Conservation (phyloP, 139 green algal genomes). For the Pleodorina starrii region DNA sequence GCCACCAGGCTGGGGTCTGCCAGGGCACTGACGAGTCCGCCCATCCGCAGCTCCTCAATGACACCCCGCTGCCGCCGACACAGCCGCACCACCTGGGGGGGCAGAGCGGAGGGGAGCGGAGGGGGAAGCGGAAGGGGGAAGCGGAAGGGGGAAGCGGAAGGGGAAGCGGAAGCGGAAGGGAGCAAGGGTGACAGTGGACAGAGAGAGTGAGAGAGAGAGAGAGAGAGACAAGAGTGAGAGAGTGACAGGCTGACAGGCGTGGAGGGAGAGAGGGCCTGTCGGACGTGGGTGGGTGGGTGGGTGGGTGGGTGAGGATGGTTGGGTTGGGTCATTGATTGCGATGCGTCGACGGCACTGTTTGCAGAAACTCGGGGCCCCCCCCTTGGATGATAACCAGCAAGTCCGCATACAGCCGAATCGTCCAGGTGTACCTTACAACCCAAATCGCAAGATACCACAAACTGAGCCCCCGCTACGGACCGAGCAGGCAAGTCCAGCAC, state of each 20-base stretch:
- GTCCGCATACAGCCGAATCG: too few relatives aligned
- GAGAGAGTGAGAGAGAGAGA: neutral
- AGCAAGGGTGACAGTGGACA: neutral
- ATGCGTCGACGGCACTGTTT: too few relatives aligned
- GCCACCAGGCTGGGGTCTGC: neutral
- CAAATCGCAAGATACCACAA: too few relatives aligned
- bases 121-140: neutral
- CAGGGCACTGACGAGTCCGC: neutral
- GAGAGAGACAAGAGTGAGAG: neutral
- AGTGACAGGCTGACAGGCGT: neutral
- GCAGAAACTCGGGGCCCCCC: too few relatives aligned
- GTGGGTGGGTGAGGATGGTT: too few relatives aligned
- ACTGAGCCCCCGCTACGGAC: neutral
- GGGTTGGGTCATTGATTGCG: too few relatives aligned
- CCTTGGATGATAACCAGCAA: too few relatives aligned
- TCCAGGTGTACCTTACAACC: too few relatives aligned
- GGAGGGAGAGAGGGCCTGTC: neutral
- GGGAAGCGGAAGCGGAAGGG: neutral
- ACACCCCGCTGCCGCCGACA: slow-evolving; percentile 5
- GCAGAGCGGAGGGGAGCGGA: neutral
- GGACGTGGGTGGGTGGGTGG: too few relatives aligned
- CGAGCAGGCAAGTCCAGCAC: neutral
- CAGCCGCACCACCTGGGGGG: slow-evolving; percentile 1
- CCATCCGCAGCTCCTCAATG: slow-evolving; percentile 37
- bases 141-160: neutral